A percentile compares a stretch with the other conserved stretches of the same genome.
Evolutionary conservation across 257 asterid species (phyloP).

Genomic region (Henckelia pumila): DNA sequence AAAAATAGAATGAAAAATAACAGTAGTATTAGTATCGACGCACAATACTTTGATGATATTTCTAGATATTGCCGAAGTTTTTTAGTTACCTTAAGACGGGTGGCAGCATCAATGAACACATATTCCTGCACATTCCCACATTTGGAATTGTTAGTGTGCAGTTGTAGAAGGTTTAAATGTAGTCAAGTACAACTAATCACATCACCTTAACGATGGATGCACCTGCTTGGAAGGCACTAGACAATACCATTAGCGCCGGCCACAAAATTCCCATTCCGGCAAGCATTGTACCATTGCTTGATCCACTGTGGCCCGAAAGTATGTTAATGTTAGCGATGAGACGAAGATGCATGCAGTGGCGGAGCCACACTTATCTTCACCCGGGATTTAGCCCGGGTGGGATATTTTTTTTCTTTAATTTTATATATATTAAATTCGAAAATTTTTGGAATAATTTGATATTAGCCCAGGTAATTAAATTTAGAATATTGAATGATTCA

Average conservation of each 20-base stretch:
- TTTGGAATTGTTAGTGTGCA: background rate
- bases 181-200: background rate
- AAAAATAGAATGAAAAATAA: background rate
- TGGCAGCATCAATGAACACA: background rate
- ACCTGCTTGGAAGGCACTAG: background rate
- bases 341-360: background rate
- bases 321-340: background rate
- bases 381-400: too few species aligned
- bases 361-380: too few species aligned
- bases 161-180: background rate
- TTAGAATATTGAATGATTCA: too few species aligned
- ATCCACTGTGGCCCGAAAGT: background rate
- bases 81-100: background rate
- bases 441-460: too few species aligned
- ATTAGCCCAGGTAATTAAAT: too few species aligned
- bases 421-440: too few species aligned
- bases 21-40: background rate
- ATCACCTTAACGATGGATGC: background rate
- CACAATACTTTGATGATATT: background rate
- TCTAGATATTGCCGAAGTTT: too few species aligned
- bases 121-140: background rate
- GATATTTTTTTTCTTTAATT: too few species aligned
- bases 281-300: background rate
- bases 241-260: background rate
- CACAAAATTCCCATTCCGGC: background rate